phyloP scores from a whole-genome alignment of 2,329 filamentous ascomycete species.

The Cadophora malorum region DNA sequence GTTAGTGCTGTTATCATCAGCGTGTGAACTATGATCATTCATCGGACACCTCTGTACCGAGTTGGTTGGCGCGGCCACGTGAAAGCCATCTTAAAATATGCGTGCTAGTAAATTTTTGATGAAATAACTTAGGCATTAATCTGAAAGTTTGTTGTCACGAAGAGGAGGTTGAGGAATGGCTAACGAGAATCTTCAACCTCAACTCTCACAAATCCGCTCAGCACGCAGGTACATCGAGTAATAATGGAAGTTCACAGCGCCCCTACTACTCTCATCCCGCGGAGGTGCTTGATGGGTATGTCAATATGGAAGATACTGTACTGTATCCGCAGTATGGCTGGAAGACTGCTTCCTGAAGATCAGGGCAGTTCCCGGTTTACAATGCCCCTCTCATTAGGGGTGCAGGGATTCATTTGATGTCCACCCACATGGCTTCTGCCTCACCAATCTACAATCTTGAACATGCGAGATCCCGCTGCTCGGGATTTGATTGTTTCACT shows the following conservation, averaged over 20 bases:
- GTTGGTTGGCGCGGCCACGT: neutral
- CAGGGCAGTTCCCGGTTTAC: neutral
- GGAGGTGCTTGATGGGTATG: neutral
- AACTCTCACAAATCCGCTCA: neutral
- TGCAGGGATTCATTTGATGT: neutral
- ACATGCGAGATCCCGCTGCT: slow-evolving; percentile 11
- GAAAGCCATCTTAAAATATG: neutral
- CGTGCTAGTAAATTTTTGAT: neutral
- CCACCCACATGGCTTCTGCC: slow-evolving; percentile 3
- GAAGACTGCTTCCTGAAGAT: neutral
- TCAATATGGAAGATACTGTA: neutral
- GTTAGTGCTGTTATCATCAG: slow-evolving; percentile 2
- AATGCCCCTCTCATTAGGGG: neutral
- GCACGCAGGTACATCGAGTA: neutral
- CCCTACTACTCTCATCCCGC: neutral
- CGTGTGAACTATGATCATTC: no score
- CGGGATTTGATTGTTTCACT: slow-evolving; percentile 13
- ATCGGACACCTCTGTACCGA: neutral
- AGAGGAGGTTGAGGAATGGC: no score
- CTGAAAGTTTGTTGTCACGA: no score
- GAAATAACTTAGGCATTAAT: neutral
- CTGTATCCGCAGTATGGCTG: neutral
- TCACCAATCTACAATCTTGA: neutral
- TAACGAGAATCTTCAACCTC: neutral
- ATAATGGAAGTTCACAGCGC: neutral